Evolutionary conservation across 2,329 filamentous ascomycete species (phyloP).

Genomic region (Colletotrichum sp.): DNA sequence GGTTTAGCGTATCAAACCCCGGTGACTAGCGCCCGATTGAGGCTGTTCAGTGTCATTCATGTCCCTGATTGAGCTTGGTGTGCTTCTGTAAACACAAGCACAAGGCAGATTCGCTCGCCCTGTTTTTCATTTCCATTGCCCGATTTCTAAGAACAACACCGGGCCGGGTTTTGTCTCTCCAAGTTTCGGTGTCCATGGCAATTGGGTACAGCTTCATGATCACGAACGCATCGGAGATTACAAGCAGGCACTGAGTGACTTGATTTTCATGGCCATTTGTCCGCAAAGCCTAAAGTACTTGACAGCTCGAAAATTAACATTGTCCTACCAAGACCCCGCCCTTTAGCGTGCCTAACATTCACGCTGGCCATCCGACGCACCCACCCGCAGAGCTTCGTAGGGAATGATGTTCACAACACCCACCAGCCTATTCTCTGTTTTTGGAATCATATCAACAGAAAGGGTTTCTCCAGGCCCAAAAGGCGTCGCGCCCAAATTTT

Average conservation of each 20-base stretch:
- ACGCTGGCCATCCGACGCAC: background rate
- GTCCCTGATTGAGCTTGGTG: background rate
- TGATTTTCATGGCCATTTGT: background rate
- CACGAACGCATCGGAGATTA: background rate
- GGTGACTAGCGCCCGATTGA: background rate
- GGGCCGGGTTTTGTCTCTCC: background rate
- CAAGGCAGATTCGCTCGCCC: constrained; percentile 9
- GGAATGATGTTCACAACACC: background rate
- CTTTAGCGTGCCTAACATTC: background rate
- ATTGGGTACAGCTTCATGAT: background rate
- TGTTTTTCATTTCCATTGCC: background rate
- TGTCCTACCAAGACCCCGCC: background rate
- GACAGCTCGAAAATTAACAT: background rate
- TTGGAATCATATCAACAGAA: background rate
- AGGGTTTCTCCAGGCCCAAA: background rate
- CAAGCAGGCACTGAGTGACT: background rate
- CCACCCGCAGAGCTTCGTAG: background rate
- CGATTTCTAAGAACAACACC: background rate
- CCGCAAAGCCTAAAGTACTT: background rate
- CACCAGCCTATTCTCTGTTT: constrained; percentile 7
- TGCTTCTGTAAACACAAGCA: background rate
- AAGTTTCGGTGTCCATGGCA: background rate
- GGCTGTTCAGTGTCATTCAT: background rate
- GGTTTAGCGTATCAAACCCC: background rate
- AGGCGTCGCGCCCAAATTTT: background rate